phyloP scores from a whole-genome alignment of 306 rosid species.

The Citrullus mucosospermus region DNA sequence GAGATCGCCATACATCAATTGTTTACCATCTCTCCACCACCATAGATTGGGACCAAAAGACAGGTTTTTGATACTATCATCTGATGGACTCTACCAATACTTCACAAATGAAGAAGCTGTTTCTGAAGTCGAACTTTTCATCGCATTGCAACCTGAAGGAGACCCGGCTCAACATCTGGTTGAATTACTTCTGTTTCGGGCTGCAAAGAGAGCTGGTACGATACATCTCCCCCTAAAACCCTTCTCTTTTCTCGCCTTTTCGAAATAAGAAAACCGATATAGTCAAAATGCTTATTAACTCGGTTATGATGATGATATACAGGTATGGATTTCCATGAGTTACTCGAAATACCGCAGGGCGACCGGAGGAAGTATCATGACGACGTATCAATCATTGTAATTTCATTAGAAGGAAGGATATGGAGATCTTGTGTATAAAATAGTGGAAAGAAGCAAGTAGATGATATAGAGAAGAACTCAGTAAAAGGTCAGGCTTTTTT shows the following conservation, averaged over 20 bases:
- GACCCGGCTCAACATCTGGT: constrained; percentile 96
- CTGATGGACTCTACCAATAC: constrained; percentile 94
- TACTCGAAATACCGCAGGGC: constrained; percentile 93
- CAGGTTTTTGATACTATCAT: constrained; percentile 75
- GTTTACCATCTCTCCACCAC: constrained; percentile 74
- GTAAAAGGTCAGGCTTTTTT: constrained; percentile 38
- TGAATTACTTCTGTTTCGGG: constrained; percentile 87
- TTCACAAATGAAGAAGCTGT: constrained; percentile 92
- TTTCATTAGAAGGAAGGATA: constrained; percentile 94
- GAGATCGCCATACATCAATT: constrained; percentile 69
- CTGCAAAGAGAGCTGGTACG: constrained; percentile 90
- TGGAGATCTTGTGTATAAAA: constrained; percentile 91
- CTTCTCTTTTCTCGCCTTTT: not conserved
- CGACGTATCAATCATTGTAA: constrained; percentile 90
- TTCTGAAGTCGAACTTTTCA: constrained; percentile 86
- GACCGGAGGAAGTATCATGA: constrained; percentile 94
- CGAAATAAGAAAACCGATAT: not conserved
- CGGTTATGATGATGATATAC: constrained; percentile 12
- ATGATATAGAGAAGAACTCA: constrained; percentile 23
- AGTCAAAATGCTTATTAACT: not conserved
- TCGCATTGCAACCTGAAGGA: constrained; percentile 88
- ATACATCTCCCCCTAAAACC: not conserved
- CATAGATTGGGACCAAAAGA: constrained; percentile 84
- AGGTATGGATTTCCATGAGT: constrained; percentile 92
- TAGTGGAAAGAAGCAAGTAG: constrained; percentile 11